Conservation (phyloP, 257 asterid species). For the Solanum appendiculatum region DNA sequence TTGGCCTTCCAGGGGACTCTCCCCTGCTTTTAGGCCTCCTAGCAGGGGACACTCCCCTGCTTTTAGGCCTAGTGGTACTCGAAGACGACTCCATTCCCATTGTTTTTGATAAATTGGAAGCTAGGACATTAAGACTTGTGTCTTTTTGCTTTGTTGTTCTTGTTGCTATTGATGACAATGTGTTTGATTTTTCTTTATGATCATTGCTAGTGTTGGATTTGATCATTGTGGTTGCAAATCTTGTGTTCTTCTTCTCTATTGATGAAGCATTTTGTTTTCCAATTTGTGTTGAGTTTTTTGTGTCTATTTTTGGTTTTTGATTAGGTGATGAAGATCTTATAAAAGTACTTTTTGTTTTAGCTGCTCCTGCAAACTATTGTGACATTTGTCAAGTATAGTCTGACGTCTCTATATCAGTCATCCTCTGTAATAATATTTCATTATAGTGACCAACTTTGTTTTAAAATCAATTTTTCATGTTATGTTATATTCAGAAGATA, state of each 20-base stretch:
- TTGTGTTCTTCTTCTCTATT: slow-evolving; percentile 12
- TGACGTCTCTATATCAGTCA: neutral
- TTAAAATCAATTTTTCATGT: neutral
- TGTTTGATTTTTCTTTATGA: slow-evolving; percentile 16
- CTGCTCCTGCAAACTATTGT: slow-evolving; percentile 40
- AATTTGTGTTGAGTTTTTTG: slow-evolving; percentile 29
- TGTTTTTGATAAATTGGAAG: slow-evolving; percentile 35
- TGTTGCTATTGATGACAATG: neutral
- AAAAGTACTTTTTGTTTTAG: slow-evolving; percentile 6
- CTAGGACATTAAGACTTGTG: neutral
- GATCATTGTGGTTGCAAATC: slow-evolving; percentile 13
- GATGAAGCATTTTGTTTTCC: slow-evolving; percentile 20
- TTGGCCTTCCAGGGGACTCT: slow-evolving; percentile 29
- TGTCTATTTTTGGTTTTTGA: slow-evolving; percentile 26
- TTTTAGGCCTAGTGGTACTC: slow-evolving; percentile 13
- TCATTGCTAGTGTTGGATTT: neutral
- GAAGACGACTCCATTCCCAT: slow-evolving; percentile 10
- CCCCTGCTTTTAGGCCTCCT: slow-evolving; percentile 29
- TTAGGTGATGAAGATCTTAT: slow-evolving; percentile 17
- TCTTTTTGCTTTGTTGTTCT: slow-evolving; percentile 9
- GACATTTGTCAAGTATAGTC: neutral
- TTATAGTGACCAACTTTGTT: rapidly evolving
- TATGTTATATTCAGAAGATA: neutral
- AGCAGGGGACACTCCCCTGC: slow-evolving; percentile 36
- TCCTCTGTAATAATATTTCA: neutral